A percentile compares a stretch with the other conserved stretches of the same genome.
phyloP scores from a whole-genome alignment of 768 basidiomycete species.

The Dacryopinax spathularia region DNA sequence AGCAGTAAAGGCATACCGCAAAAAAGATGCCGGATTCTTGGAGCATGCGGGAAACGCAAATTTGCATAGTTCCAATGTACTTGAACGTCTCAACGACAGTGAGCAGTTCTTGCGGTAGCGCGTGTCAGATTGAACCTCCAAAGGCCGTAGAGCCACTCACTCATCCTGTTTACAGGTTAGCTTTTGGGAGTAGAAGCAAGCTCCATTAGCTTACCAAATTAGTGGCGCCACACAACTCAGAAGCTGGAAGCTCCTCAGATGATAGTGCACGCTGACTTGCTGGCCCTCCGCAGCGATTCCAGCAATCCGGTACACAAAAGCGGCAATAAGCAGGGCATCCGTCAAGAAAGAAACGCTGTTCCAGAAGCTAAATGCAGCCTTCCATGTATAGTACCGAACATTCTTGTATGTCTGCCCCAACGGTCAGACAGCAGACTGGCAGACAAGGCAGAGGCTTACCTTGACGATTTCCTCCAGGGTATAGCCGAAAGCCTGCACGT shows the following conservation, averaged over 20 bases:
- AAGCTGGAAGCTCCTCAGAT: conserved; percentile 67
- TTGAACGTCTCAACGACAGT: conserved; percentile 73
- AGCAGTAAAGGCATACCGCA: conserved; percentile 36
- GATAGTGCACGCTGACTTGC: conserved; percentile 22
- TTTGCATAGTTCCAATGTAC: conserved; percentile 88
- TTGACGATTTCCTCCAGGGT: conserved; percentile 56
- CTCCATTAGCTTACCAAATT: conserved; percentile 48
- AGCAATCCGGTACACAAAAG: conserved; percentile 57
- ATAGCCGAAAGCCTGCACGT: conserved; percentile 64
- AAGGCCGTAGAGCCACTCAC: conserved; percentile 31
- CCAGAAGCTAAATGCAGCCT: conserved; percentile 68
- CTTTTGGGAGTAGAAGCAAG: neutral
- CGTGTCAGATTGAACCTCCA: neutral
- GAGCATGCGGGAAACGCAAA: conserved; percentile 84
- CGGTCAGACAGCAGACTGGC: conserved; percentile 1
- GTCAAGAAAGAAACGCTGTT: conserved; percentile 54
- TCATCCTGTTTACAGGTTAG: conserved; percentile 46
- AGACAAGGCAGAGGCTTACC: conserved; percentile 24
- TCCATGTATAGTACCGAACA: conserved; percentile 60
- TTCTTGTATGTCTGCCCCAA: conserved; percentile 47
- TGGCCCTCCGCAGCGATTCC: conserved; percentile 34
- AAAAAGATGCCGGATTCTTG: conserved; percentile 87
- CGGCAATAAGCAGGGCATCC: conserved; percentile 53
- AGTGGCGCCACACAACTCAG: conserved; percentile 78
- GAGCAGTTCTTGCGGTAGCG: conserved; percentile 41